Evolutionary conservation across 1,284 basidiomycete genomes (phyloP).

Genomic region (Takashimella tepidaria): DNA sequence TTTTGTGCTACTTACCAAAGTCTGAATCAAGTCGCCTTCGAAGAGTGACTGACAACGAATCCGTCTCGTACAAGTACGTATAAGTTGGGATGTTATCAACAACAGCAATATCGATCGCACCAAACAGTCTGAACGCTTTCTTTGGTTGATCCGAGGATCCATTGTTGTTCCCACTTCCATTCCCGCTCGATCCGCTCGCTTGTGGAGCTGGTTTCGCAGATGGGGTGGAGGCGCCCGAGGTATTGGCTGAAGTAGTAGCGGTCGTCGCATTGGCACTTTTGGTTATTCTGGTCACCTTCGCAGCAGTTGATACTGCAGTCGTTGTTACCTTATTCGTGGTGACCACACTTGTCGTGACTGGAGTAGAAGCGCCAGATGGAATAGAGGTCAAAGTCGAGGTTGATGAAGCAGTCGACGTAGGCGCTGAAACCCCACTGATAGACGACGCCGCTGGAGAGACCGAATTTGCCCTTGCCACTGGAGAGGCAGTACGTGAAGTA

Average conservation of each 20-base stretch:
- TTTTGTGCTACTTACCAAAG: constrained; percentile 40
- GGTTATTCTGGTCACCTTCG: no score
- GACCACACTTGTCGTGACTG: constrained; percentile 2
- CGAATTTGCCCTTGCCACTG: constrained; percentile 8
- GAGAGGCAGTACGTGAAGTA: constrained; percentile 12
- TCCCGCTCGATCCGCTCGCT: no score
- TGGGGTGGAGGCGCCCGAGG: constrained; percentile 6
- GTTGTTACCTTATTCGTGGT: no score
- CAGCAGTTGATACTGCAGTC: no score
- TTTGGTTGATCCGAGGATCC: constrained; percentile 27
- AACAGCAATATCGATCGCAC: constrained; percentile 39
- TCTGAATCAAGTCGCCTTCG: constrained; percentile 40
- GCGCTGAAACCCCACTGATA: background rate
- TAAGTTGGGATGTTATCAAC: constrained; percentile 44
- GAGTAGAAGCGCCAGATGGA: background rate
- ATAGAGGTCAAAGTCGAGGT: background rate
- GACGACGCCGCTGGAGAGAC: constrained; percentile 7
- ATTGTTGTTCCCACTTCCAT: constrained; percentile 4
- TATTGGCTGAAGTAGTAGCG: constrained; percentile 2
- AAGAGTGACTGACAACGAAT: constrained; percentile 10
- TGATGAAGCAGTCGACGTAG: constrained; percentile 2
- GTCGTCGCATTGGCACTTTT: no score
- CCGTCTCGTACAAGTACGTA: constrained; percentile 27
- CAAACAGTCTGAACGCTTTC: constrained; percentile 20
- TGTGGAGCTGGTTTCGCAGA: no score